Evolutionary conservation across 805 yeast genomes (phyloP), one percentile per base, ranked within the genome.

Genomic region (Lipomyces starkeyi): DNA sequence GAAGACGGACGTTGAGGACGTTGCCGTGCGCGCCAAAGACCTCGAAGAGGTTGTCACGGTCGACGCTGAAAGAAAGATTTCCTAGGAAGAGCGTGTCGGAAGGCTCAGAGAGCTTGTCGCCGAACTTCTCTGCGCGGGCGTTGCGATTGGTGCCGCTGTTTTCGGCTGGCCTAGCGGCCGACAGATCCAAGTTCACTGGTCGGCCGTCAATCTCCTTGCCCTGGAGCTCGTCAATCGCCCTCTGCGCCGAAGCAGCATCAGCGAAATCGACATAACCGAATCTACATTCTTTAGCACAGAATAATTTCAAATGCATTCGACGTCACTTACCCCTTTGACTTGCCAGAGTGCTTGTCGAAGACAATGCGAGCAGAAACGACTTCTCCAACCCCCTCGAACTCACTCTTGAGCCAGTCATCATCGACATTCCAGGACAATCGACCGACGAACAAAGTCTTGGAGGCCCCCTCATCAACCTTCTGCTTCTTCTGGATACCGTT

Each of bases 161-260:
- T 62, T 81, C 75, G 74, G 82, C 87, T 75, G 95, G 96, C 80
- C 90, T 91, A 69, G 93, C 86, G 71, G 90, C 90, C 54, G 98
- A 92, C 84, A 93, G 82, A 81, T 95, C 99, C 77, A 93, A 85
- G 85, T 93, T 93, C 79, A 95, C 86, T 79, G 96, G 91, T 86
- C 99, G 90, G 76, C 99, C 98, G 76, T 95, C 99, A 74, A 95
- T 89, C 83, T 94, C 98, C 79, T 85, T 87, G 78, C 97, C 98
- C 83, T 93, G 97, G 87, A 84, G 85, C 79, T 89, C 91, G 70
- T 83, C 83, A 70, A 94, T 80, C 9, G 98, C 98, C 81, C 88
- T 89, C 80, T 91, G 93, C 74, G 98, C 99, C 70, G 83, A 83
- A 34, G 86, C 86, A 77, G 86, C 87, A 76, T 85, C 81, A 75